phyloP scores from a whole-genome alignment of 1,139 yeast species.

The Geotrichum cucujoidarum region DNA sequence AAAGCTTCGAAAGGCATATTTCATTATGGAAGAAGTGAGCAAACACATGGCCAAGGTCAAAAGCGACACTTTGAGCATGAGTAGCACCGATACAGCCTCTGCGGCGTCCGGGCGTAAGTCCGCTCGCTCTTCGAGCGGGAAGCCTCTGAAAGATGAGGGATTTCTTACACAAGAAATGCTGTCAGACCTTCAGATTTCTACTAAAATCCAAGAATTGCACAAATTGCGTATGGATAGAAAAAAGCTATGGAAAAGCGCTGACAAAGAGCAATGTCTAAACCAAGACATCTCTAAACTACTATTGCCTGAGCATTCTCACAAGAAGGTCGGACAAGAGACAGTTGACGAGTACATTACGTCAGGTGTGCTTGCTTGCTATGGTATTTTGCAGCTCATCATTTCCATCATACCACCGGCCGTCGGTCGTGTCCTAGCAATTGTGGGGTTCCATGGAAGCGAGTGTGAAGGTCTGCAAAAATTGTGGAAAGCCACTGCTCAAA shows the following conservation, averaged over 20 bases:
- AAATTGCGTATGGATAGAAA: conserved; percentile 17
- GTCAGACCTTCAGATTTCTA: conserved; percentile 18
- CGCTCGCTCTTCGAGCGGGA: conserved; percentile 1
- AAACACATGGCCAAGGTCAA: conserved; percentile 32
- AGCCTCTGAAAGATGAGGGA: conserved; percentile 9
- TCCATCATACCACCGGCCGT: conserved; percentile 89
- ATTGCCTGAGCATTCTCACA: neutral
- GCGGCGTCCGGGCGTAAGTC: conserved; percentile 3
- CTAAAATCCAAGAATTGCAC: conserved; percentile 15
- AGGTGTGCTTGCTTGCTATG: conserved; percentile 88
- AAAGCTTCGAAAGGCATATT: conserved; percentile 83
- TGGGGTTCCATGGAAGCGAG: conserved; percentile 84
- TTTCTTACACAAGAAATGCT: conserved; percentile 18
- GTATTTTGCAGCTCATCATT: conserved; percentile 82
- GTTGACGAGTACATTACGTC: conserved; percentile 87
- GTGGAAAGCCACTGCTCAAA: conserved; percentile 72
- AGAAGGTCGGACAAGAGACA: conserved; percentile 27
- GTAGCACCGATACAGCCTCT: conserved; percentile 12
- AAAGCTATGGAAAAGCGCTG: conserved; percentile 15
- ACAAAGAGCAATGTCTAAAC: neutral
- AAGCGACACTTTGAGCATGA: neutral
- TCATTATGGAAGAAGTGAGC: conserved; percentile 72
- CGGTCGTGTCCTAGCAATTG: conserved; percentile 81
- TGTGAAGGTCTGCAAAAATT: conserved; percentile 79
- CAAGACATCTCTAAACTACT: neutral